phyloP scores from a whole-genome alignment of 2,329 filamentous ascomycete genomes.

The Pseudogymnoascus sp. region DNA sequence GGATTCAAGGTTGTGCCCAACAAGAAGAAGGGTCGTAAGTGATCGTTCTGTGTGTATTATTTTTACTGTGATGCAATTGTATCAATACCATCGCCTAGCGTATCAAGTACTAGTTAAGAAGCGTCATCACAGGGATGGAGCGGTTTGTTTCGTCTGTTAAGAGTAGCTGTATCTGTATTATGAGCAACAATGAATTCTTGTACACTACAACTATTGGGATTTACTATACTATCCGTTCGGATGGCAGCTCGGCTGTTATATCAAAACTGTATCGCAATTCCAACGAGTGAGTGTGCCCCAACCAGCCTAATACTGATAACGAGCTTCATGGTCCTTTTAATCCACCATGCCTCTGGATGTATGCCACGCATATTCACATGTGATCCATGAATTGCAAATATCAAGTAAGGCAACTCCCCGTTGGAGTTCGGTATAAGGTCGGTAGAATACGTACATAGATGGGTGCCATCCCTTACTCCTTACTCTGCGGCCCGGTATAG shows the following conservation, averaged over 20 bases:
- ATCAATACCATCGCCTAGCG: constrained; percentile 2
- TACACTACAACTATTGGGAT: not conserved
- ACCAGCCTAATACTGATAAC: not conserved
- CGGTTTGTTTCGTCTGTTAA: constrained; percentile 2
- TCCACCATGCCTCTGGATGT: not conserved
- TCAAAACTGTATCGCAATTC: not conserved
- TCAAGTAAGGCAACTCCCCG: not conserved
- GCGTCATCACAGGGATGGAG: not conserved
- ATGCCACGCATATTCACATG: not conserved
- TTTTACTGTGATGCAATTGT: constrained; percentile 7
- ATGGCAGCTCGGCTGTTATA: not conserved
- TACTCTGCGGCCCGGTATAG: not conserved
- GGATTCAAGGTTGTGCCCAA: constrained; percentile 85
- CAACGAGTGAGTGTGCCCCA: not conserved
- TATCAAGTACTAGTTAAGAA: not conserved
- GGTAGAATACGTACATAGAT: not conserved
- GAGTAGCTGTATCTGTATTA: constrained; percentile 8
- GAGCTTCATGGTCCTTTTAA: not conserved
- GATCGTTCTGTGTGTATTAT: constrained; percentile 11
- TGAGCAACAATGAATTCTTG: constrained; percentile 2
- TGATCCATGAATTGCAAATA: not conserved
- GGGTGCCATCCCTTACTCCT: not conserved
- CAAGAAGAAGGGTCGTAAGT: constrained; percentile 88
- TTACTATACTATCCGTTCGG: not conserved
- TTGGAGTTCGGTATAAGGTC: not conserved